Percentiles rank a stretch among this genome's conserved stretches.
phyloP scores from a whole-genome alignment of 495 filamentous ascomycete genomes.

The Podospora bellae-mahoneyi region DNA sequence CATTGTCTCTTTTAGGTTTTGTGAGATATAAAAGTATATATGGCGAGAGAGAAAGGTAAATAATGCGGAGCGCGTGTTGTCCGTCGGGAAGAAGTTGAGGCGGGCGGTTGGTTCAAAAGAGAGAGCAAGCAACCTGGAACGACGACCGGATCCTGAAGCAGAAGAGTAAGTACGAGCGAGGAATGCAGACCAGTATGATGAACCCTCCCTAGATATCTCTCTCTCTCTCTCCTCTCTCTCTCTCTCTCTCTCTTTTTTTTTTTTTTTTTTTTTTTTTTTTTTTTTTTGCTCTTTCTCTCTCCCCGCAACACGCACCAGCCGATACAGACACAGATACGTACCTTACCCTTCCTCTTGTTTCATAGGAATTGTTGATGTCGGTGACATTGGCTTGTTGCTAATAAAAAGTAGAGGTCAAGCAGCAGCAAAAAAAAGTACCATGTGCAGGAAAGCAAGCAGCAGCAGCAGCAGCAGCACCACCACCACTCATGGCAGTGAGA shows the following conservation, averaged over 20 bases:
- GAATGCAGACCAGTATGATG: neutral
- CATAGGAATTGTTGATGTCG: slow-evolving; percentile 3
- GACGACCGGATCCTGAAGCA: neutral
- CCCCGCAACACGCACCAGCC: no score
- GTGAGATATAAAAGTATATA: neutral
- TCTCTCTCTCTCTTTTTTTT: no score
- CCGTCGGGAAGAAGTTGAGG: neutral
- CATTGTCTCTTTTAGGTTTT: neutral
- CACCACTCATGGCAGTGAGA: neutral
- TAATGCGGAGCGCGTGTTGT: neutral
- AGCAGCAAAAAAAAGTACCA: neutral
- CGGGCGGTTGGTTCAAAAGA: neutral
- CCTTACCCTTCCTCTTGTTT: slow-evolving; percentile 2
- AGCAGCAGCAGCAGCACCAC: no score
- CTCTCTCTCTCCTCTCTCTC: no score
- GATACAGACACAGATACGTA: neutral
- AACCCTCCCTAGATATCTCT: neutral
- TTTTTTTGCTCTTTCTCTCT: no score
- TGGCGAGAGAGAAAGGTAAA: neutral
- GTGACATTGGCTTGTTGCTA: neutral
- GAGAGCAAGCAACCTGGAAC: neutral
- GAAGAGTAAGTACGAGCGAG: neutral
- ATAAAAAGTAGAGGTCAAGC: no score
- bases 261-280: no score
- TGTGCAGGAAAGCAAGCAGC: neutral